Conservation (phyloP, 2,329 filamentous ascomycete genomes). For the Septoria linicola region DNA sequence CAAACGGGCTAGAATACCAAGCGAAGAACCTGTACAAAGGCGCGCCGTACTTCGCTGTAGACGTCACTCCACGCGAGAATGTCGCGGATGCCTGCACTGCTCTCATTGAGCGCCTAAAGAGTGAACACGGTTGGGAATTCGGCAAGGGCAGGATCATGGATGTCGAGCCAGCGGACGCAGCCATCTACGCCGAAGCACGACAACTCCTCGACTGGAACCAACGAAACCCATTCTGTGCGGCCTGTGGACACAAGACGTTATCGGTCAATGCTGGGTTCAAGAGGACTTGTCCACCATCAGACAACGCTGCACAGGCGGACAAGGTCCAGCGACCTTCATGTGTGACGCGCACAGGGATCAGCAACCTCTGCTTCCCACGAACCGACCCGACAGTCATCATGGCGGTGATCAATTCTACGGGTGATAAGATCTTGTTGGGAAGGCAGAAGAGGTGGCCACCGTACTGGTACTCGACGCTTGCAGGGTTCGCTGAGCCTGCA, state of each 20-base stretch:
- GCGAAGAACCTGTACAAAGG: constrained; percentile 69
- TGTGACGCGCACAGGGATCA: constrained; percentile 77
- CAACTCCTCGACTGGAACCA: constrained; percentile 92
- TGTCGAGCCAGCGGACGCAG: constrained; percentile 65
- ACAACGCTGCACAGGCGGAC: constrained; percentile 49
- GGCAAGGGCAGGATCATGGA: constrained; percentile 63
- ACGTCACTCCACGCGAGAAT: constrained; percentile 68
- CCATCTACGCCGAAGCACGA: constrained; percentile 85
- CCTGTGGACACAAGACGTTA: constrained; percentile 80
- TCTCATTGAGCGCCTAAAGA: constrained; percentile 59
- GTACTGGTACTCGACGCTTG: constrained; percentile 84
- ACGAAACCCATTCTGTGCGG: constrained; percentile 86
- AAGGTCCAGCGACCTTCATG: constrained; percentile 64
- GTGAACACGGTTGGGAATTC: constrained; percentile 62
- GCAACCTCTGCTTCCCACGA: constrained; percentile 87
- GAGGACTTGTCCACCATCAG: constrained; percentile 71
- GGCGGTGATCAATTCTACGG: constrained; percentile 80
- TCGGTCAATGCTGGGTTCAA: constrained; percentile 78
- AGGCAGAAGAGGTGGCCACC: constrained; percentile 80
- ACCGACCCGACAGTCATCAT: constrained; percentile 96
- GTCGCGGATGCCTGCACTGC: constrained; percentile 62
- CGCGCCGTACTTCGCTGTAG: constrained; percentile 82
- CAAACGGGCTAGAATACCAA: constrained; percentile 59
- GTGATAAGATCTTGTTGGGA: constrained; percentile 75
- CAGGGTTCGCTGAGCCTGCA: constrained; percentile 53